Percentiles rank a stretch among this genome's conserved stretches.
These are phyloP conservation scores for Tylopilus sp. DNA, from an alignment of 768 basidiomycete species.

Conservation along the genomic window DNA sequence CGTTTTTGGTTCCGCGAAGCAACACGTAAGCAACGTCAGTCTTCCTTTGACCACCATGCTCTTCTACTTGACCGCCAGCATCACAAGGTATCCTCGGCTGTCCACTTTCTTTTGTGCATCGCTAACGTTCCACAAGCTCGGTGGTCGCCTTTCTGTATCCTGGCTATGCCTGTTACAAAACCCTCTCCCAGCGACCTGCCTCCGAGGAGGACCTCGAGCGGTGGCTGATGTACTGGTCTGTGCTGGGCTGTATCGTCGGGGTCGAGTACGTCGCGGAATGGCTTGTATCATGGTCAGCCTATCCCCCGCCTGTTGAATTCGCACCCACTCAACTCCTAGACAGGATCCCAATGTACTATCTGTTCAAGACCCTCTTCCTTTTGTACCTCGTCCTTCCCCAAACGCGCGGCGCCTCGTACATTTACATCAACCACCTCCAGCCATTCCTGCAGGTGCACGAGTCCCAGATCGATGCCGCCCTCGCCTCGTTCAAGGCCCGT, in stretches of 20 bases:
- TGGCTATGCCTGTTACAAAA: slow-evolving; percentile 95
- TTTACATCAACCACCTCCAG: slow-evolving; percentile 76
- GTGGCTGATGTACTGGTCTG: slow-evolving; percentile 99
- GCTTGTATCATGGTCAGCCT: slow-evolving; percentile 76
- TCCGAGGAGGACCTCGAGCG: slow-evolving; percentile 82
- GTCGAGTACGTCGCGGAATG: slow-evolving; percentile 85
- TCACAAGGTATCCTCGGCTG: slow-evolving; percentile 46
- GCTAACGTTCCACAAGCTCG: slow-evolving; percentile 42
- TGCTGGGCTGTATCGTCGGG: slow-evolving; percentile 75
- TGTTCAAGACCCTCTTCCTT: slow-evolving; percentile 78
- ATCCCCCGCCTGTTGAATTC: slow-evolving; percentile 7
- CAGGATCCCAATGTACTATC: slow-evolving; percentile 89
- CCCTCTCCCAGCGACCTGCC: slow-evolving; percentile 81
- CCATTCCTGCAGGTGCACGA: slow-evolving; percentile 86
- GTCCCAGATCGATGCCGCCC: slow-evolving; percentile 74
- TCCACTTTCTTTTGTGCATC: no score
- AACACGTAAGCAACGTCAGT: slow-evolving; percentile 27
- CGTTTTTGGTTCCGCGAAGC: slow-evolving; percentile 10
- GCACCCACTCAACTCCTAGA: slow-evolving; percentile 7
- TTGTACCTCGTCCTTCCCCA: slow-evolving; percentile 90
- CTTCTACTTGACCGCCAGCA: slow-evolving; percentile 39
- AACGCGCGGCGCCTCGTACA: slow-evolving; percentile 80
- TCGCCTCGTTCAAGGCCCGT: slow-evolving; percentile 59
- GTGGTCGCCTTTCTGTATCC: slow-evolving; percentile 83
- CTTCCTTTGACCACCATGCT: slow-evolving; percentile 33